Base-by-base conservation (phyloP, 371 early-diverging fungal species). In the Apophysomyces trapeziformis region DNA sequence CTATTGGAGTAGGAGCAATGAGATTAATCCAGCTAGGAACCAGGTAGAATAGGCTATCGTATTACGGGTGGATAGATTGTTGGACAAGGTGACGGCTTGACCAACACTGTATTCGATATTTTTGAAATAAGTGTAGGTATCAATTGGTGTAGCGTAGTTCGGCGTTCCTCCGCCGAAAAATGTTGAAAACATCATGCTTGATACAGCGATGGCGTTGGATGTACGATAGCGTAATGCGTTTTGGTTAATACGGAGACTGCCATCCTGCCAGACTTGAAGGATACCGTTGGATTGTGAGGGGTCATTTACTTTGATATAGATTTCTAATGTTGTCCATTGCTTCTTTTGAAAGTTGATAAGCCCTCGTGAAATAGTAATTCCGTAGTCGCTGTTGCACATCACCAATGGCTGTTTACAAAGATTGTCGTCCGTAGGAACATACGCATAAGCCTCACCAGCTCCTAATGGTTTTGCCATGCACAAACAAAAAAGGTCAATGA, bases 111-210 rank as follows among this genome's bases (percentile, higher is more conserved):
- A 64, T 58, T 78, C 76, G 61, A 85, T 60, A 41, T 83, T 79
- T 59, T 71, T 79, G 58, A 74, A 85, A 46, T 77, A 83, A 3
- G 77, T 76, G 37, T 67, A 58, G 0, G 82, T 78, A 39, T 79
- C 77, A 0, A 67, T 65, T 1, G 80, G 76, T 0, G 82, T 78
- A 0, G 83, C 83, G 54, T 80, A 85, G 5, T 60, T 58, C 1
- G 76, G 43, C 14, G 71, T 68, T 5, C 79, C 72, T n/a, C 85
- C 85, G 39, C 85, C 85, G 68, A 83, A 85, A 71, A 85, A 85
- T 1, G 83, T 80, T 12, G 82, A 82, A 65, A 85, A 85, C 78
- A 83, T 78, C 41, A 85, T 39, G 21, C 76, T 73, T 7, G 83
- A 74, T 26, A 68, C 60, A 7, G 70, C 75, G 26, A 78, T 63